Conservation (phyloP, 2,329 filamentous ascomycete species). For the Trichoderma harzianum region DNA sequence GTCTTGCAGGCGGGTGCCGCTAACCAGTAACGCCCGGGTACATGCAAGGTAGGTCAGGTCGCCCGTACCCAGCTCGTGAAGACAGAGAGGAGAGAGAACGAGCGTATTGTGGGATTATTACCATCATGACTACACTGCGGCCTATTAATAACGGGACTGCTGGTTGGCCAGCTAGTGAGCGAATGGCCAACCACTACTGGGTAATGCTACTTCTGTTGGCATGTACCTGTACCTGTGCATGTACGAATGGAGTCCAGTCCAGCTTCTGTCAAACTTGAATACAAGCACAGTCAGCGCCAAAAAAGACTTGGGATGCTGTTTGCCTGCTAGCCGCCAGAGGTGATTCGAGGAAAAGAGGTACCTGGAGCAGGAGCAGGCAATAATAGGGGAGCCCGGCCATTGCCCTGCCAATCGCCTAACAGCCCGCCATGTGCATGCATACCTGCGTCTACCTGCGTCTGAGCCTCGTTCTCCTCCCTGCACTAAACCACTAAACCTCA, state of each 20-base stretch:
- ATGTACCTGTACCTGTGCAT: not conserved
- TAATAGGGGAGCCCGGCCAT: not conserved
- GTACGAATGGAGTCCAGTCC: not conserved
- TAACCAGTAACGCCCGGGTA: not conserved
- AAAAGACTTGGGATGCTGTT: not conserved
- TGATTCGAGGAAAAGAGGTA: not conserved
- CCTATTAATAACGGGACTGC: constrained; percentile 5
- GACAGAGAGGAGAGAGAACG: not conserved
- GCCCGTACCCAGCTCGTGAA: not conserved
- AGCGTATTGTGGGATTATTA: not conserved
- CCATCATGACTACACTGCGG: not conserved
- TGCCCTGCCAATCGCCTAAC: not conserved
- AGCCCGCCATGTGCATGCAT: not conserved
- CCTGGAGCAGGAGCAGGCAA: not conserved
- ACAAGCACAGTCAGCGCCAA: constrained; percentile 7
- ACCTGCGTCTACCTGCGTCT: not conserved
- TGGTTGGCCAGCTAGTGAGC: not conserved
- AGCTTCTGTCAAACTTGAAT: not conserved
- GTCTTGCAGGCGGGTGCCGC: not conserved
- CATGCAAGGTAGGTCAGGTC: not conserved
- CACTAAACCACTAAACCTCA: not conserved
- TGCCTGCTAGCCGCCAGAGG: not conserved
- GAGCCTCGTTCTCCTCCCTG: not conserved
- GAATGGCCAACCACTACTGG: not conserved
- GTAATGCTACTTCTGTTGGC: not conserved